Conservation (phyloP, 2,329 filamentous ascomycete species). For the Pseudogymnoascus sp. region DNA sequence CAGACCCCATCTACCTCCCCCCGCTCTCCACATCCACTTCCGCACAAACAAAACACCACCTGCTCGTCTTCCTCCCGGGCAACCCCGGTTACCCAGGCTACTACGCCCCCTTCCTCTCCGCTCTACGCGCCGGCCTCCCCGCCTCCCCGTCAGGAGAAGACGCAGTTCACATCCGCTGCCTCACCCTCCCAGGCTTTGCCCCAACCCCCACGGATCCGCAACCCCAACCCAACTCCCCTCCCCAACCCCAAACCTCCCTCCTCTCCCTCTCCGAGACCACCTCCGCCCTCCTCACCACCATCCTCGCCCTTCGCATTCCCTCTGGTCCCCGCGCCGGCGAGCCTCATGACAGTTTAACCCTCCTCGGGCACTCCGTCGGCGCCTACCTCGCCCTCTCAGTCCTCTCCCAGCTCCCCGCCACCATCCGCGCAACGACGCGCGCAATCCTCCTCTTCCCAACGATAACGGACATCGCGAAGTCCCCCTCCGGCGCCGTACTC, state of each 20-base stretch:
- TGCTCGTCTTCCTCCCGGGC: constrained; percentile 68
- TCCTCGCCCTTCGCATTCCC: constrained; percentile 20
- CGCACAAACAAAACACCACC: constrained; percentile 23
- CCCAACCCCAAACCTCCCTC: constrained; percentile 26
- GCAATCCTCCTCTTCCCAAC: constrained; percentile 69
- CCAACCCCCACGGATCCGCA: constrained; percentile 19
- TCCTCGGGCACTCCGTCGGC: constrained; percentile 70
- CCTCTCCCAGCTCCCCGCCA: constrained; percentile 44
- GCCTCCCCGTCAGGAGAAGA: constrained; percentile 27
- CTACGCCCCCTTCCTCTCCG: constrained; percentile 60
- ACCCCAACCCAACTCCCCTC: constrained; percentile 17
- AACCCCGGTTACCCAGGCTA: constrained; percentile 72
- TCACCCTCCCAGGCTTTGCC: background rate
- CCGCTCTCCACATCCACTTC: background rate
- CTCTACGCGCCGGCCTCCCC: constrained; percentile 48
- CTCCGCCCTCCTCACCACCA: constrained; percentile 11
- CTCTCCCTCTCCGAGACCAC: constrained; percentile 32
- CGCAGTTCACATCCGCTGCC: background rate
- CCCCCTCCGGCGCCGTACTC: constrained; percentile 45
- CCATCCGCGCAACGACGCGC: constrained; percentile 25
- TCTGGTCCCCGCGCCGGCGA: constrained; percentile 27
- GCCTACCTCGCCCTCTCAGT: constrained; percentile 65
- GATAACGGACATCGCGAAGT: constrained; percentile 61
- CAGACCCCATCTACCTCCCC: background rate
- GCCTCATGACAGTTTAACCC: constrained; percentile 51